A percentile compares a stretch with the other conserved stretches of the same genome.
Conservation (phyloP, 139 green algal species). For the Haematococcus sp. region DNA sequence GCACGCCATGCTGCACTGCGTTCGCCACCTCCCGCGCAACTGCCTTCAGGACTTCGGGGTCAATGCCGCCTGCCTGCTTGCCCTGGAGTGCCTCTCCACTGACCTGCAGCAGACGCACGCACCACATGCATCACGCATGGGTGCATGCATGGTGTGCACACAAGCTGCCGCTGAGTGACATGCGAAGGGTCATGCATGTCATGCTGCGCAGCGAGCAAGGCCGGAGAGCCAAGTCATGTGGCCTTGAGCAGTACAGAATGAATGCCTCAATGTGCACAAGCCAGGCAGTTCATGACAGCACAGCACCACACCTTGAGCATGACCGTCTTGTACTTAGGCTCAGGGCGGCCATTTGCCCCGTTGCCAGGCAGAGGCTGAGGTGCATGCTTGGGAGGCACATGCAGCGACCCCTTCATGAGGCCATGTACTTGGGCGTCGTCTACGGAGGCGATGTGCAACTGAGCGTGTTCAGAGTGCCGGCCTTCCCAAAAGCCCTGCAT, state of each 20-base stretch:
- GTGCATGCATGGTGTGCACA: too few species aligned
- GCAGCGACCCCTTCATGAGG: too few species aligned
- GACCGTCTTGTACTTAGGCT: constrained; percentile 35
- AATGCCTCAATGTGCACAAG: neutral
- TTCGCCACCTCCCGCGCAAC: constrained; percentile 85
- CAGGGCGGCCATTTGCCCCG: neutral
- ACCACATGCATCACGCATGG: constrained; percentile 31
- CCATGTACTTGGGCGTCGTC: too few species aligned
- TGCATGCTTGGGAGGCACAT: too few species aligned
- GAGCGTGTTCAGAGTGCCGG: too few species aligned
- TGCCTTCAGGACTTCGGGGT: constrained; percentile 75
- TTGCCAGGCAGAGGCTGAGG: too few species aligned
- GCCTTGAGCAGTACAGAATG: too few species aligned
- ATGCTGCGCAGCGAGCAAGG: too few species aligned
- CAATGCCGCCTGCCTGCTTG: constrained; percentile 78
- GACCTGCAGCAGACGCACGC: constrained; percentile 71
- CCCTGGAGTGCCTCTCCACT: constrained; percentile 93
- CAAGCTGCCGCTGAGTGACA: neutral
- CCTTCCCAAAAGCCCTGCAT: too few species aligned
- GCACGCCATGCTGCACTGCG: constrained; percentile 51
- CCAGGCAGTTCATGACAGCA: too few species aligned
- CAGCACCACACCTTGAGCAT: constrained; percentile 52
- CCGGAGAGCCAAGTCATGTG: too few species aligned
- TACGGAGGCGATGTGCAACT: too few species aligned
- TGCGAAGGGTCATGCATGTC: constrained; percentile 13